These are phyloP conservation scores for Pharnaceum exiguum DNA, from an alignment of 148 eudicot species.

Conservation along the genomic window DNA sequence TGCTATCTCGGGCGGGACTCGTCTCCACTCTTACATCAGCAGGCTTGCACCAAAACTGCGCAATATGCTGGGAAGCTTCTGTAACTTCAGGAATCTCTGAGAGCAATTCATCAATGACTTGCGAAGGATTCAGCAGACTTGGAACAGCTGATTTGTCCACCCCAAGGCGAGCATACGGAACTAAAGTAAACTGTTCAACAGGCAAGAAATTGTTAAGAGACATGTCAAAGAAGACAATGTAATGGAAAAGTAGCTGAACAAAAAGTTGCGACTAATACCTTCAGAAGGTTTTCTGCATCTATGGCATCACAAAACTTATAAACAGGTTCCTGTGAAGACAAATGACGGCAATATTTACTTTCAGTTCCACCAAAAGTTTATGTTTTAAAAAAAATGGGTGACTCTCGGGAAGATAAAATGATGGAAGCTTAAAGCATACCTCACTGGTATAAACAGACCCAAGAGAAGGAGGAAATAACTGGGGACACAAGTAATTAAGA, in stretches of 20 bases:
- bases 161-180: conserved; percentile 60
- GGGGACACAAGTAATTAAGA: conserved; percentile 68
- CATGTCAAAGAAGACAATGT: not conserved
- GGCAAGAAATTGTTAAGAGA: not conserved
- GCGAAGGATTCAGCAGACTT: conserved; percentile 7
- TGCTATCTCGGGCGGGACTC: conserved; percentile 19
- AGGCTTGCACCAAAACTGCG: conserved; percentile 30
- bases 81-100: conserved; percentile 60
- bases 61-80: conserved; percentile 50
- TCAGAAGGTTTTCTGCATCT: conserved; percentile 6
- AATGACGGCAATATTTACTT: not conserved
- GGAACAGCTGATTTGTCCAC: conserved; percentile 55
- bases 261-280: not conserved
- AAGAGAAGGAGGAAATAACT: conserved; percentile 70
- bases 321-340: not conserved
- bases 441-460: conserved; percentile 16
- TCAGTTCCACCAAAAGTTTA: not conserved
- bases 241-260: not conserved
- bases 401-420: not conserved
- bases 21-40: conserved; percentile 9
- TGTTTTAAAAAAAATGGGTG: not conserved
- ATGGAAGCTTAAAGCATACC: conserved; percentile 30
- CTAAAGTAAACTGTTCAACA: conserved; percentile 47
- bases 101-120: conserved; percentile 46
- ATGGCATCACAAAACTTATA: not conserved